Evolutionary conservation across 495 filamentous ascomycete genomes (phyloP), one percentile per base, ranked within the genome.

Genomic region (Annulohypoxylon nitens): DNA sequence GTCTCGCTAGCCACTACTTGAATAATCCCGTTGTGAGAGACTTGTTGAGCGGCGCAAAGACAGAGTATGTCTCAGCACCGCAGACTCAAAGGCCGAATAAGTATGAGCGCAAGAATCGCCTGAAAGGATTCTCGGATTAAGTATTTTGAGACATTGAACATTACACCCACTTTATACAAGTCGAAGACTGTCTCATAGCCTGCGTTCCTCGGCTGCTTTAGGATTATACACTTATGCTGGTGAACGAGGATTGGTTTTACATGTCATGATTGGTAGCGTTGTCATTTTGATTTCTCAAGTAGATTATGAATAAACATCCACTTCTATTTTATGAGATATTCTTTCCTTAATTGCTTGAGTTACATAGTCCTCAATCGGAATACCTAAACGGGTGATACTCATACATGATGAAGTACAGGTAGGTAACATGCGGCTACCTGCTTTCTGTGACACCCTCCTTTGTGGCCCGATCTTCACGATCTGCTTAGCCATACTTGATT

Each of bases 11-110:
- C 41, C 95, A 98, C 80, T 97, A 91, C 79, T 84, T 92, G 81
- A 86, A 89, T 41, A 98, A 98, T 69, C 89, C 90, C 51, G 88
- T 91, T 5, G 90, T 98, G 0, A 89, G 91, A 76, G 88, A 95
- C 50, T 90, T 89, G 76, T 82, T 98, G 55, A 71, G 70, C 25
- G 67, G 71, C 20, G 80, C 81, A 7, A 75, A 75, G 11, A 78
- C 78, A 10, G 81, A 83, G 64, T 76, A 75, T 12, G 37, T 79
- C 11, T 69, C 74, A 11, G 45, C 73, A 20, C 63, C 69, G 9
- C 58, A 59, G 41, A 76, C 74, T 39, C 34, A 69, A 3, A 64
- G 71, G 30, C 61, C 61, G 5, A 39, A 11, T 16, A 63, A 39
- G n/a, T 37, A 65, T 33, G 67, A 64, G 34, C 25, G 50, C 26